Base-by-base conservation (phyloP, 306 rosid species). In the Cucumis hystrix region DNA sequence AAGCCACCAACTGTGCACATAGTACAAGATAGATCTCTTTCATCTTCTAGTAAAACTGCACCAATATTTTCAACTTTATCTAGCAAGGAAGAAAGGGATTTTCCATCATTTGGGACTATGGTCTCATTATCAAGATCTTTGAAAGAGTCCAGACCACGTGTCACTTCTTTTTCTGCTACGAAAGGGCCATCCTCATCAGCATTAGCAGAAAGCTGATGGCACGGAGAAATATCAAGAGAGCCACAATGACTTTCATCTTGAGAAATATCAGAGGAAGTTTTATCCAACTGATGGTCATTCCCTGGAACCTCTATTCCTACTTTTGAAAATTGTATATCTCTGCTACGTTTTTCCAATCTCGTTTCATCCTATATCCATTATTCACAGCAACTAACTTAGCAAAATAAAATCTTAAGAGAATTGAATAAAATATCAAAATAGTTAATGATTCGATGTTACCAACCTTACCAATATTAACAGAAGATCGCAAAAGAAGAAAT, bases 391-490 rank as follows among this genome's bases (percentile, higher is more conserved):
- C 23, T 33, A 62, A 78, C 25, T 63, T 58, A 59, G 56, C 18
- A 49, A 72, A 72, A 72, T 17, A 72, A 23, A 72, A 72, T 21
- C 61, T 18, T 8, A 23, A 70, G 57, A 39, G 39, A 70, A 47
- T 23, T 21, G n/a, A 70, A 45, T 45, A 70, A 70, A 6, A 20
- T 30, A 54, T 21, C 14, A 1, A 52, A 58, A 30, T 54, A 30
- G 59, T 66, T 43, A 81, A 78, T 23, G 41, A 55, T 33, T 61
- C 76, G 66, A 7, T 77, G 69, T 71, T 82, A 87, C 90, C 69
- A 71, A 93, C 98, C 96, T 82, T 90, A 33, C 89, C 93, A 65
- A 91, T 90, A 54, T 82, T 83, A 60, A 82, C 70, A 10, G 93
- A 80, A 33, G 97, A 90, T 69, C 82, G 90, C 80, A 93, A 80